Percentiles rank a stretch among this genome's conserved stretches.
phyloP scores from a whole-genome alignment of 2,329 filamentous ascomycete species.

The Fusarium sp. region DNA sequence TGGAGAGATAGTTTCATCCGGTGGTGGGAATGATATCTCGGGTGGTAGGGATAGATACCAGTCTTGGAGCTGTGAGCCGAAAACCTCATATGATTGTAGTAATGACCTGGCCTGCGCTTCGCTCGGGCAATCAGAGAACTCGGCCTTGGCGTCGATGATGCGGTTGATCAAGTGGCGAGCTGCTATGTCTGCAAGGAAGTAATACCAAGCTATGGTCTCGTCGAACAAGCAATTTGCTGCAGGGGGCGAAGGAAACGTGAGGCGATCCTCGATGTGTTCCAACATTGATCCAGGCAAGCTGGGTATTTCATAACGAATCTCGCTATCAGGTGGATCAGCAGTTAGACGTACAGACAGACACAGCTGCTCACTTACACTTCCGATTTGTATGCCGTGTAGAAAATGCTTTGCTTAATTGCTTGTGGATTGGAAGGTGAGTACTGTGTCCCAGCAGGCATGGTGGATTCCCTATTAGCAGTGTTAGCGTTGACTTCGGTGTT shows the following conservation, averaged over 20 bases:
- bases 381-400: neutral
- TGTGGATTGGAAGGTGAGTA: neutral
- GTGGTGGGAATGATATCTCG: neutral
- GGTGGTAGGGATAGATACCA: neutral
- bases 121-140: neutral
- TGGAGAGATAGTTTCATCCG: neutral
- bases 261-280: neutral
- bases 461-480: neutral
- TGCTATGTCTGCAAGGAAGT: slow-evolving; percentile 19
- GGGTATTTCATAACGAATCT: neutral
- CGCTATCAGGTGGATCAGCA: neutral
- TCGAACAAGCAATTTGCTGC: neutral
- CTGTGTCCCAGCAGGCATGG: neutral
- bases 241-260: neutral
- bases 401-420: neutral
- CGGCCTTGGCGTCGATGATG: neutral
- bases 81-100: neutral
- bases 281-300: neutral
- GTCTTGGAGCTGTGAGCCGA: neutral
- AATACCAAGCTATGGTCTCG: slow-evolving; percentile 12
- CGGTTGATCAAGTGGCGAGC: slow-evolving; percentile 21
- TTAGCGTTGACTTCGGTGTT: neutral
- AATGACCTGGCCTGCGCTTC: neutral
- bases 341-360: neutral
- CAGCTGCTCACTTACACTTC: neutral